These are phyloP conservation scores for Blastobotrys ciferrii DNA, from an alignment of 1,139 yeast species.

Conservation along the genomic window DNA sequence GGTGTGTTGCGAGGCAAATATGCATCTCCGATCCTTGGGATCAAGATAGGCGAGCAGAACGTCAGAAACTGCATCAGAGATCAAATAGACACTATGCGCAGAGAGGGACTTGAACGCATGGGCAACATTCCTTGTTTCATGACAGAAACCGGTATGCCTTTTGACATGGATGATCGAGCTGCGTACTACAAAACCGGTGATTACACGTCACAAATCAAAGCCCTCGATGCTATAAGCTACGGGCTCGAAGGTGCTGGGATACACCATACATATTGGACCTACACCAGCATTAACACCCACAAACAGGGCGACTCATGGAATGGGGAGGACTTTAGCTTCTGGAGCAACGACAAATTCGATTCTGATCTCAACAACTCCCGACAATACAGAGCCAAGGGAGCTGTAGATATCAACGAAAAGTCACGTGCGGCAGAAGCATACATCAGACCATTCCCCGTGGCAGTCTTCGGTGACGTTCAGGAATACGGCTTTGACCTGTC, in stretches of 20 bases:
- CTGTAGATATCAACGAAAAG: not conserved
- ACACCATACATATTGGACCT: conserved; percentile 80
- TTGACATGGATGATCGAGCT: conserved; percentile 75
- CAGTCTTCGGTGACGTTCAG: conserved; percentile 53
- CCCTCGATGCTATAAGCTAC: conserved; percentile 71
- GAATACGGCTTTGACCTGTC: conserved; percentile 56
- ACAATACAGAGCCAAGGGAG: not conserved
- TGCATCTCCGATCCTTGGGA: conserved; percentile 66
- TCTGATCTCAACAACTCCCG: not conserved
- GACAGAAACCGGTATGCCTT: conserved; percentile 92
- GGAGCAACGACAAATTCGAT: conserved; percentile 45
- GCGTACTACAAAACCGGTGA: conserved; percentile 58
- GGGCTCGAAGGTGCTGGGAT: conserved; percentile 71
- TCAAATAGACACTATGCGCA: conserved; percentile 62
- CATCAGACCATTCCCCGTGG: conserved; percentile 67
- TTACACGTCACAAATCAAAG: conserved; percentile 67
- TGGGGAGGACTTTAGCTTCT: conserved; percentile 82
- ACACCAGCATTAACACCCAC: conserved; percentile 65
- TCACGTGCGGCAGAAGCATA: conserved; percentile 69
- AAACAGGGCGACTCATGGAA: conserved; percentile 86
- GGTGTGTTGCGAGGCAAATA: conserved; percentile 77
- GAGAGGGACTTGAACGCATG: conserved; percentile 55
- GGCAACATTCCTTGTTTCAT: conserved; percentile 71
- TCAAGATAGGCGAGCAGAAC: conserved; percentile 73
- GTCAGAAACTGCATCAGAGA: conserved; percentile 65